phyloP scores from a whole-genome alignment of 2,329 filamentous ascomycete genomes.

The Lachnellula suecica region DNA sequence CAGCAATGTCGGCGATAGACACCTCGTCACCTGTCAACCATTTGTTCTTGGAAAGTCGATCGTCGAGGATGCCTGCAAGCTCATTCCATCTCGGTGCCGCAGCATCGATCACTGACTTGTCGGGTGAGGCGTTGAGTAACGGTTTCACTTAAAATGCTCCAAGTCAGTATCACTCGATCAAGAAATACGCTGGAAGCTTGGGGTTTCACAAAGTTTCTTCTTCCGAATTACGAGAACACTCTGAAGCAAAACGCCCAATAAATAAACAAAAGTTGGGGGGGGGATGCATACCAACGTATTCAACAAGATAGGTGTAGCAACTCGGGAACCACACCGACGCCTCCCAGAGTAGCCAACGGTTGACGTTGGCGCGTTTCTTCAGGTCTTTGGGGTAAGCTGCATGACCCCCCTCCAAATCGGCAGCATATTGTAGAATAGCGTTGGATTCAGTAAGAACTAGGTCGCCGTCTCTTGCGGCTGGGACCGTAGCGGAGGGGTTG shows the following conservation, averaged over 20 bases:
- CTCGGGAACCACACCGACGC: conserved; percentile 17
- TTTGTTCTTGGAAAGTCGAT: conserved; percentile 14
- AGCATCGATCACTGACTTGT: conserved; percentile 9
- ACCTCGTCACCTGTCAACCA: conserved; percentile 12
- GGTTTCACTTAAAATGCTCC: no score
- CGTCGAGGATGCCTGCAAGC: conserved; percentile 13
- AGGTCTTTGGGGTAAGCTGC: conserved; percentile 15
- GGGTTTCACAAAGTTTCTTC: no score
- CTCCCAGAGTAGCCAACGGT: conserved; percentile 19
- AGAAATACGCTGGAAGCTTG: no score
- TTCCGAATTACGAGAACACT: no score
- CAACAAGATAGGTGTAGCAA: conserved; percentile 15
- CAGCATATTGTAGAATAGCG: conserved; percentile 19
- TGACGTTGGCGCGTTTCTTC: conserved; percentile 14
- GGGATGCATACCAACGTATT: no score
- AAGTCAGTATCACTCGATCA: no score
- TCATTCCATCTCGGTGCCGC: conserved; percentile 11
- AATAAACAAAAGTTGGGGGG: no score
- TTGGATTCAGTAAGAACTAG: conserved; percentile 17
- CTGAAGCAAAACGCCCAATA: no score
- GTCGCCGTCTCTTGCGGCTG: conserved; percentile 7
- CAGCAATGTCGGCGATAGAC: conserved; percentile 18
- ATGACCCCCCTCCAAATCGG: conserved; percentile 5
- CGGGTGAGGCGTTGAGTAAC: conserved; percentile 9
- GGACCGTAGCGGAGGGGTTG: conserved; percentile 12